Base-by-base conservation (phyloP, 495 filamentous ascomycete genomes). In the Elaphomyces granulatus region DNA sequence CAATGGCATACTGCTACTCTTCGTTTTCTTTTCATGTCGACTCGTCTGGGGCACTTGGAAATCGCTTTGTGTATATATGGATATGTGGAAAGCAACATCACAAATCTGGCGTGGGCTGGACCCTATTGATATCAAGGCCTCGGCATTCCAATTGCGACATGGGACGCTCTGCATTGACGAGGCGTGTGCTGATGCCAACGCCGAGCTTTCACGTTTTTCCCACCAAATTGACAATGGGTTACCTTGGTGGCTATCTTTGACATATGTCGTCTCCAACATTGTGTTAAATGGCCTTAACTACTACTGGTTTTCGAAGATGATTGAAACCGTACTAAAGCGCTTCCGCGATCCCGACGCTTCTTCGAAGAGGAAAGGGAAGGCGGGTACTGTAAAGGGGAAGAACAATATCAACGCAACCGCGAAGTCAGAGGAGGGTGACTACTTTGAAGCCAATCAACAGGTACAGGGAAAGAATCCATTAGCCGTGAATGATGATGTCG, bases 281-380 rank as follows among this genome's bases (percentile, higher is more conserved):
- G 68, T 80, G 3, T 66, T 98, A 12, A 95, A 94, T 60, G 66
- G 71, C 36, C 64, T 98, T 34, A 98, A 98, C 60, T 87, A 86
- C 56, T 87, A 78, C 64, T 98, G 90, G 90, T 96, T 94, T 59
- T 77, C 77, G 43, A 90, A 88, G 70, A 98, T 98, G 90, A 83
- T 98, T 43, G 73, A 82, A 46, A 84, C 90, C 17, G 78, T 98
- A 12, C 64, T 79, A 45, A 92, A 90, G 67, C 70, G 90, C 16
- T 98, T 98, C 58, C 72, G 79, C n/a, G 40, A 41, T 6, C 58
- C 59, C 0, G 43, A 45, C 21, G 44, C 50, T 12, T 20, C 34
- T 14, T 9, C 33, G 14, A 36, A 41, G 41, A 47, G 53, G 45
- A n/a, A n/a, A n/a, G n/a, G n/a, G n/a, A n/a, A n/a, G n/a, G n/a